These are phyloP conservation scores for Didymellaceae sp. DNA, from an alignment of 2,329 filamentous ascomycete genomes.

Conservation along the genomic window DNA sequence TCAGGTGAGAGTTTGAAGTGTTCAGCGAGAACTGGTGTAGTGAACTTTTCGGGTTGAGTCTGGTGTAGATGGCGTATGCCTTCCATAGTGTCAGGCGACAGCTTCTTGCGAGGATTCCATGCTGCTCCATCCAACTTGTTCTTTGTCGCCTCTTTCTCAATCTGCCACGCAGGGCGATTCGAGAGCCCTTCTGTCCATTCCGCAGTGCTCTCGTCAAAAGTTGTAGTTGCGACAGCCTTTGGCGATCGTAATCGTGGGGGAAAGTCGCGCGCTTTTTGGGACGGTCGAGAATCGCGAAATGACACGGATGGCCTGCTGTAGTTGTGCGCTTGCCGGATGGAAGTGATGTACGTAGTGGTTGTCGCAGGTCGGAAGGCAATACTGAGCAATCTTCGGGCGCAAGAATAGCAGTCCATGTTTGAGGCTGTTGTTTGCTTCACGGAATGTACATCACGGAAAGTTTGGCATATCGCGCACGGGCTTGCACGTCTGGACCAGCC, in stretches of 20 bases:
- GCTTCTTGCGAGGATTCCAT: constrained; percentile 82
- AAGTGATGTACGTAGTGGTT: constrained; percentile 3
- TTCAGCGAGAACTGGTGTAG: constrained; percentile 72
- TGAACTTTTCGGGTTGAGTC: constrained; percentile 78
- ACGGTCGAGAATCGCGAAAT: constrained; percentile 1
- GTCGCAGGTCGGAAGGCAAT: constrained; percentile 31
- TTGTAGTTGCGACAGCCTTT: constrained; percentile 13
- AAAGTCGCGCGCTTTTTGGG: constrained; percentile 2
- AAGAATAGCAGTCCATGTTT: constrained; percentile 40
- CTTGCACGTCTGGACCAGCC: background rate
- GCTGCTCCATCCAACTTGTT: constrained; percentile 77
- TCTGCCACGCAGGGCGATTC: constrained; percentile 67
- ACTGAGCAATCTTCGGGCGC: constrained; percentile 30
- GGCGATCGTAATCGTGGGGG: constrained; percentile 1
- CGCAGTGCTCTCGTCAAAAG: constrained; percentile 14
- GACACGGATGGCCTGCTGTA: constrained; percentile 6
- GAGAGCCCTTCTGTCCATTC: constrained; percentile 8
- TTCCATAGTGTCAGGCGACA: constrained; percentile 91
- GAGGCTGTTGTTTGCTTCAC: constrained; percentile 1
- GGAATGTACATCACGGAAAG: constrained; percentile 1
- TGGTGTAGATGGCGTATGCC: constrained; percentile 84
- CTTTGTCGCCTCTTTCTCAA: constrained; percentile 76
- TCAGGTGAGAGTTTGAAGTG: constrained; percentile 89
- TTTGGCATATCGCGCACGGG: constrained; percentile 11
- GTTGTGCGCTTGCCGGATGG: constrained; percentile 10